phyloP scores from a whole-genome alignment of 2,329 filamentous ascomycete genomes.

The Chrysoporthe deuterocubensis region DNA sequence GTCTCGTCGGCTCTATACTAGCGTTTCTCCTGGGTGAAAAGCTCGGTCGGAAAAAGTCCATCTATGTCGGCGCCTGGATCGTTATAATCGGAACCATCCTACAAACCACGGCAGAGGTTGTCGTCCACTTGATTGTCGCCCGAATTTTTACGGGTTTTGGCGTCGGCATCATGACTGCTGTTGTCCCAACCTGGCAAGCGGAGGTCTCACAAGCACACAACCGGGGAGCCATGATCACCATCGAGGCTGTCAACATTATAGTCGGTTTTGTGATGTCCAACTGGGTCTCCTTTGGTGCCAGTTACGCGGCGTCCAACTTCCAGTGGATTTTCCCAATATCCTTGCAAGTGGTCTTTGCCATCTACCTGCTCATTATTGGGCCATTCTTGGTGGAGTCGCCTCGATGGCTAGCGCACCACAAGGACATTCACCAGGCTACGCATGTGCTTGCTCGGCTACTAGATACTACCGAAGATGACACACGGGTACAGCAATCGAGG shows the following conservation, averaged over 20 bases:
- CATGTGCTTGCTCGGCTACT: slow-evolving; percentile 15
- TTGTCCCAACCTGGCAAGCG: slow-evolving; percentile 17
- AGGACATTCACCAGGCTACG: slow-evolving; percentile 5
- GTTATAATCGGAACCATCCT: slow-evolving; percentile 17
- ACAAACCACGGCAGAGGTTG: slow-evolving; percentile 9
- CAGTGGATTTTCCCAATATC: slow-evolving; percentile 17
- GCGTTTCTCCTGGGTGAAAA: slow-evolving; percentile 12
- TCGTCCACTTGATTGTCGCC: slow-evolving; percentile 14
- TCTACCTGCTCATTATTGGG: slow-evolving; percentile 15
- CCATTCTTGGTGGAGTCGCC: slow-evolving; percentile 16
- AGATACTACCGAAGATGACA: slow-evolving; percentile 10
- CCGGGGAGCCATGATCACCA: slow-evolving; percentile 16
- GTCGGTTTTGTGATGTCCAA: slow-evolving; percentile 14
- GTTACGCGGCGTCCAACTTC: slow-evolving; percentile 6
- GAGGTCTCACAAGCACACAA: slow-evolving; percentile 15
- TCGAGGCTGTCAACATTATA: slow-evolving; percentile 18
- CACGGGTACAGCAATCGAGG: slow-evolving; percentile 1
- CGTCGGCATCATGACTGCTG: slow-evolving; percentile 18
- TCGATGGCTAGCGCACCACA: slow-evolving; percentile 13
- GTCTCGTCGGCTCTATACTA: slow-evolving; percentile 8
- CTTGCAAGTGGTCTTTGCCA: slow-evolving; percentile 2
- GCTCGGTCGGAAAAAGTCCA: slow-evolving; percentile 14
- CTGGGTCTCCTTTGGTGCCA: slow-evolving; percentile 16
- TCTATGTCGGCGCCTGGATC: slow-evolving; percentile 14
- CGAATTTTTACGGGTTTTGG: slow-evolving; percentile 14